Percentiles rank a stretch among this genome's conserved stretches.
Evolutionary conservation across 2,329 filamentous ascomycete species (phyloP).

Genomic region (Triangularia setosa): DNA sequence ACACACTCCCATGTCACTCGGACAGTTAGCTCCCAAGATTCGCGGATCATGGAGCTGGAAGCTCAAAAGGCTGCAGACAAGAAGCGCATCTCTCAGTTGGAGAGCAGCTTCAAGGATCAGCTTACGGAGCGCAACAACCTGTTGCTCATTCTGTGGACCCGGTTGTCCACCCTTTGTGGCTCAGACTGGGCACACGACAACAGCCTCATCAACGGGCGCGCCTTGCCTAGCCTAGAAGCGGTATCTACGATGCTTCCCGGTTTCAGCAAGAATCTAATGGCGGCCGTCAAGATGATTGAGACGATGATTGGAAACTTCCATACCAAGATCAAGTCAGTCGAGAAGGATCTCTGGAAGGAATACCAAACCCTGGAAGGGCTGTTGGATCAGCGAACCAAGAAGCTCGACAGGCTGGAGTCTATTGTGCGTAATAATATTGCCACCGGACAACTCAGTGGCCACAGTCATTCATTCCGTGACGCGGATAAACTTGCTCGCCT

Average conservation of each 20-base stretch:
- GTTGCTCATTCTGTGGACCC: constrained; percentile 84
- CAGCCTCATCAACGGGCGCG: constrained; percentile 80
- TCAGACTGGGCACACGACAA: constrained; percentile 89
- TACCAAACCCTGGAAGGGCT: constrained; percentile 82
- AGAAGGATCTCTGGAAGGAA: constrained; percentile 85
- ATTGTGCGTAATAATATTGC: constrained; percentile 65
- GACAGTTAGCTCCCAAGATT: constrained; percentile 79
- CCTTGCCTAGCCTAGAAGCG: constrained; percentile 76
- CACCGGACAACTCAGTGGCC: constrained; percentile 38
- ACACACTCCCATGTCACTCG: constrained; percentile 83
- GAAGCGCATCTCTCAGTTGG: constrained; percentile 69
- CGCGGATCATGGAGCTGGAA: constrained; percentile 82
- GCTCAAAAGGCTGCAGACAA: constrained; percentile 72
- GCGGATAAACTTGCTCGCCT: constrained; percentile 46
- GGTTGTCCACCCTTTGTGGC: constrained; percentile 79
- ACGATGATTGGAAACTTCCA: constrained; percentile 73
- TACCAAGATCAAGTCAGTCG: constrained; percentile 74
- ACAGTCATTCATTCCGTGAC: background rate
- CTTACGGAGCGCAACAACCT: constrained; percentile 85
- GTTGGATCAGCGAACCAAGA: constrained; percentile 75
- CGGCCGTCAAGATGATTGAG: constrained; percentile 85
- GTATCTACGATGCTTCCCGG: constrained; percentile 80
- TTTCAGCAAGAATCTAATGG: constrained; percentile 85
- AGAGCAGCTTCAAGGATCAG: constrained; percentile 80
- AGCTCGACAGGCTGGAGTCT: constrained; percentile 81